Conservation (phyloP, 1,284 basidiomycete genomes). For the Phlebopus sp. region DNA sequence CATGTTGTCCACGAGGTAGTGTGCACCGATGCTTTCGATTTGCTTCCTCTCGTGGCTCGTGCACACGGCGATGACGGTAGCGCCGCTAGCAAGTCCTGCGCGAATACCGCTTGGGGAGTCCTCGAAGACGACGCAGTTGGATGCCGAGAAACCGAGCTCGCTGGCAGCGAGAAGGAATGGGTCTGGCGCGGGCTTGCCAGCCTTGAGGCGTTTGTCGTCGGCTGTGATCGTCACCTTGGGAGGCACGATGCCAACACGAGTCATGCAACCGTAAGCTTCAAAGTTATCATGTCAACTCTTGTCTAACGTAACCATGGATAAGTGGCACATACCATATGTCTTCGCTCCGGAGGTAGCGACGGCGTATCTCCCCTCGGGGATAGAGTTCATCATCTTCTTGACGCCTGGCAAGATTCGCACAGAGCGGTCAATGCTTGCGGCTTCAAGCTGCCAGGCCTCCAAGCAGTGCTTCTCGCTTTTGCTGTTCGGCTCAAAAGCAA, state of each 20-base stretch:
- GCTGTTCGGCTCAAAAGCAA: constrained; percentile 29
- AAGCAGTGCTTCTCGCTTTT: constrained; percentile 34
- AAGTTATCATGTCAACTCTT: constrained; percentile 7
- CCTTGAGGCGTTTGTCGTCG: constrained; percentile 68
- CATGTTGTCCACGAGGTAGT: constrained; percentile 65
- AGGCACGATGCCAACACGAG: constrained; percentile 68
- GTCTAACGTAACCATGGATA: constrained; percentile 10
- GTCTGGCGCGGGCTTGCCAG: constrained; percentile 68
- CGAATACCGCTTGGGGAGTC: constrained; percentile 74
- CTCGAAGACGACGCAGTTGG: constrained; percentile 69
- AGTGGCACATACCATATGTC: constrained; percentile 52
- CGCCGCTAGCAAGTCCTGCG: constrained; percentile 70
- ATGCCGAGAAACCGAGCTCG: constrained; percentile 62
- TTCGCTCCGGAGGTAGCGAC: constrained; percentile 77
- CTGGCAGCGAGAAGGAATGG: constrained; percentile 75
- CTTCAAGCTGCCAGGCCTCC: constrained; percentile 58
- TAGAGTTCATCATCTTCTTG: constrained; percentile 60
- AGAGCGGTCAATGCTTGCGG: constrained; percentile 60
- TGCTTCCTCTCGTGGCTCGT: constrained; percentile 58
- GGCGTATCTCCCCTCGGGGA: constrained; percentile 67
- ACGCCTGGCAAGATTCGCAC: constrained; percentile 78
- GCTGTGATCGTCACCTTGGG: constrained; percentile 76
- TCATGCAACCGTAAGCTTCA: constrained; percentile 67
- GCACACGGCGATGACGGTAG: constrained; percentile 75
- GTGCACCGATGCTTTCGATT: constrained; percentile 63